Percentiles rank a stretch among this genome's conserved stretches.
These are phyloP conservation scores for Hypoxylon rubiginosum DNA, from an alignment of 2,329 filamentous ascomycete genomes.

Conservation along the genomic window DNA sequence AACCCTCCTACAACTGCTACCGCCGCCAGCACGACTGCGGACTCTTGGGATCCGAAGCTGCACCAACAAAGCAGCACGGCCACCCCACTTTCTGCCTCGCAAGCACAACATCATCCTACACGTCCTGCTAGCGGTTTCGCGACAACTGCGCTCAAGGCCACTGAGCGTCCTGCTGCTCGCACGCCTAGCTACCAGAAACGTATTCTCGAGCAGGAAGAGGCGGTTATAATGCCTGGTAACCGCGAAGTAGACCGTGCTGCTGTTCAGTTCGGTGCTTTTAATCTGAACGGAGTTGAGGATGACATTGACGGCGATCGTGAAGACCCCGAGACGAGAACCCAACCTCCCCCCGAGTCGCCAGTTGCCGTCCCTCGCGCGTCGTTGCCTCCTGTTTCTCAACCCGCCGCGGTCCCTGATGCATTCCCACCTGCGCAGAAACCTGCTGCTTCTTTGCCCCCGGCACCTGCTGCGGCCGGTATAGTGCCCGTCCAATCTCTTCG, in stretches of 20 bases:
- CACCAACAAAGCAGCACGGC: conserved; percentile 68
- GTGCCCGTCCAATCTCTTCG: conserved; percentile 24
- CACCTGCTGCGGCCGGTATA: conserved; percentile 52
- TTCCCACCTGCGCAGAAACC: conserved; percentile 68
- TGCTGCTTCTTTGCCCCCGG: conserved; percentile 59
- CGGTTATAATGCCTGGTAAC: conserved; percentile 97
- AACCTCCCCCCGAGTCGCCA: conserved; percentile 93
- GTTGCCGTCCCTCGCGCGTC: conserved; percentile 84
- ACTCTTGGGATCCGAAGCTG: conserved; percentile 82
- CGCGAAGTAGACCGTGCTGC: conserved; percentile 92
- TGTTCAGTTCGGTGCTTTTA: conserved; percentile 97
- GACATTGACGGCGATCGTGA: conserved; percentile 96
- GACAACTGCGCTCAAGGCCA: conserved; percentile 85
- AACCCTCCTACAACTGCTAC: conserved; percentile 83
- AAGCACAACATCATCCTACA: conserved; percentile 70
- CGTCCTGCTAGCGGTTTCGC: conserved; percentile 80
- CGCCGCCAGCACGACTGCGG: conserved; percentile 88
- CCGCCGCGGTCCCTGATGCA: conserved; percentile 67
- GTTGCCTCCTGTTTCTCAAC: conserved; percentile 78
- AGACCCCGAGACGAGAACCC: conserved; percentile 92
- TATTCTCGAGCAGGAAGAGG: conserved; percentile 94
- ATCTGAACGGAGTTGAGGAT: conserved; percentile 83
- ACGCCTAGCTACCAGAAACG: conserved; percentile 86
- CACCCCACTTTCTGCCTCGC: conserved; percentile 75
- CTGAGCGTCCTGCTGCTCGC: conserved; percentile 71